phyloP scores from a whole-genome alignment of 805 yeast genomes.

The Cyberlindnera suaveolens region DNA sequence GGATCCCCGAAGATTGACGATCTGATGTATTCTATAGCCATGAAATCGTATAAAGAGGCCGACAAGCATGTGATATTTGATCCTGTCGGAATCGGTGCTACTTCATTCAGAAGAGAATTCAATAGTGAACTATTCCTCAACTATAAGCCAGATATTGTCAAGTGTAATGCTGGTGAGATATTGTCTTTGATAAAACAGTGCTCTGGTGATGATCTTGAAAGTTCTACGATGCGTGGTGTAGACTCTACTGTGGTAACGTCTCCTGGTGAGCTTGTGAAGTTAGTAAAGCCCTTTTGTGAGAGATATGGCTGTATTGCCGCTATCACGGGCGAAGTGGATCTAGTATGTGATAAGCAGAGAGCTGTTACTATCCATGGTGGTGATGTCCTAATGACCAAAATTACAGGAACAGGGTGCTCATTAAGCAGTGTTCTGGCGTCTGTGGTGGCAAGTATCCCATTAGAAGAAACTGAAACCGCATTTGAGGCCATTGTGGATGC shows the following conservation, averaged over 20 bases:
- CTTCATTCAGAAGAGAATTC: conserved; percentile 46
- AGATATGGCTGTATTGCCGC: neutral
- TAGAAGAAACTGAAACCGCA: neutral
- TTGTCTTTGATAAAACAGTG: conserved; percentile 45
- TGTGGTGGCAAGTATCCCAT: conserved; percentile 33
- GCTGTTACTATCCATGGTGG: conserved; percentile 43
- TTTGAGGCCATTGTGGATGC: conserved; percentile 1
- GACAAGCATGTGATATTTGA: conserved; percentile 70
- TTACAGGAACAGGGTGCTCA: conserved; percentile 84
- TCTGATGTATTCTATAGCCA: conserved; percentile 42
- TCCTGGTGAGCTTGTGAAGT: conserved; percentile 19
- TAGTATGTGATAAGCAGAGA: neutral
- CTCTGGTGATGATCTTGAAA: conserved; percentile 32
- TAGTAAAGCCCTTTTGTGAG: conserved; percentile 33
- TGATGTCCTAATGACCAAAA: conserved; percentile 50
- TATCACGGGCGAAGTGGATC: conserved; percentile 1
- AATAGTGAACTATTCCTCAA: conserved; percentile 45
- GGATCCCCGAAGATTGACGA: conserved; percentile 52
- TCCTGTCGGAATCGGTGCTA: conserved; percentile 93
- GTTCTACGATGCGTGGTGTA: conserved; percentile 32
- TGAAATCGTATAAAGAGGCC: conserved; percentile 47
- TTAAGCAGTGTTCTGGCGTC: conserved; percentile 68
- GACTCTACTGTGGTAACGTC: conserved; percentile 35
- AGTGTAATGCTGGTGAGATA: conserved; percentile 86
- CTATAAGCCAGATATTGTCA: conserved; percentile 50